Percentiles rank a stretch among this genome's conserved stretches.
Conservation (phyloP, 106 monocot species). For the Acorus calamus region DNA sequence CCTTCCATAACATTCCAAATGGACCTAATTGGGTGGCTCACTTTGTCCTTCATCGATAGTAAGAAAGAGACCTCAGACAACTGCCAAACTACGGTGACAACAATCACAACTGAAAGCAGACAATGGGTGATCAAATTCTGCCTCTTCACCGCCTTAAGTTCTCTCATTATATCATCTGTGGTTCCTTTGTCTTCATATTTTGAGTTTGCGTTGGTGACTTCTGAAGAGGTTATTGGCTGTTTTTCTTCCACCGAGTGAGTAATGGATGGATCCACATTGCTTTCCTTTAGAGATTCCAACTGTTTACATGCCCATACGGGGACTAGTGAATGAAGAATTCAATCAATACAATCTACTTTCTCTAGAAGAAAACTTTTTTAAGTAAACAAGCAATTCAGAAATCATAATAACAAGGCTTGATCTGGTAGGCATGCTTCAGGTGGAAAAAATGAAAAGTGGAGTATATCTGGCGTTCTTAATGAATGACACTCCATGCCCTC, state of each 20-base stretch:
- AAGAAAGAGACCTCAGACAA: constrained; percentile 33
- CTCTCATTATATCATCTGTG: constrained; percentile 25
- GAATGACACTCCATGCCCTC: too few species aligned
- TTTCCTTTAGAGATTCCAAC: constrained; percentile 18
- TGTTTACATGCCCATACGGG: not conserved
- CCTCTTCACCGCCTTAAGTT: constrained; percentile 40
- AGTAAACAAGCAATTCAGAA: not conserved
- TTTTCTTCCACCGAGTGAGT: not conserved
- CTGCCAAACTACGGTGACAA: constrained; percentile 37
- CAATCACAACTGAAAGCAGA: constrained; percentile 40
- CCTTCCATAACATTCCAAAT: constrained; percentile 25
- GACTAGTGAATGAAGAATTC: too few species aligned
- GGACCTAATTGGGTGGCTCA: constrained; percentile 30
- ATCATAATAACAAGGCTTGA: not conserved
- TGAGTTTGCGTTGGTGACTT: too few species aligned
- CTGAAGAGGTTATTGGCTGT: not conserved
- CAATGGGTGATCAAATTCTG: constrained; percentile 57
- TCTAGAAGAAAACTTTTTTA: too few species aligned
- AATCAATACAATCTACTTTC: too few species aligned
- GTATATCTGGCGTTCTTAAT: too few species aligned
- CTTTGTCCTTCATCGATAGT: constrained; percentile 21
- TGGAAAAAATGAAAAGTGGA: too few species aligned
- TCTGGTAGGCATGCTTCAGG: too few species aligned
- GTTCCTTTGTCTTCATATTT: not conserved
- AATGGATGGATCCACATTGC: not conserved